These are phyloP conservation scores for Ettlia oleoabundans DNA, from an alignment of 139 green algal species.

Conservation along the genomic window DNA sequence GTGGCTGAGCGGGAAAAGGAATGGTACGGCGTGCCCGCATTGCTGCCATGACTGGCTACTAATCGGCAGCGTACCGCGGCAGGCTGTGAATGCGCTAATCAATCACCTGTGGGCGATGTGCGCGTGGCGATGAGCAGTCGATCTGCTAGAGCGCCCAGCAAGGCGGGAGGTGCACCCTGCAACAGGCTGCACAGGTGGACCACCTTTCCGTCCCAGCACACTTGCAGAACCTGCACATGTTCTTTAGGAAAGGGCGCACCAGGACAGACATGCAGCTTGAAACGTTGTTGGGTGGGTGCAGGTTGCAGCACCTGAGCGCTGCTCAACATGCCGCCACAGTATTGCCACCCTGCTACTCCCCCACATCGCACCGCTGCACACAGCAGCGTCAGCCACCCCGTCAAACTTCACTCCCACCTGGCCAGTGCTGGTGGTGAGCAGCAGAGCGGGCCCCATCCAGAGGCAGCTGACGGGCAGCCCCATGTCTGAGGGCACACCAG, in stretches of 20 bases:
- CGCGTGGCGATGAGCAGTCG: slow-evolving; percentile 48
- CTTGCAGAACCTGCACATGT: slow-evolving; percentile 55
- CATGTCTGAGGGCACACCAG: background rate
- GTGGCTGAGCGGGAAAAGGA: too few species aligned
- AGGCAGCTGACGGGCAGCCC: slow-evolving; percentile 46
- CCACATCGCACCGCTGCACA: too few species aligned
- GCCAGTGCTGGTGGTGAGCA: slow-evolving; percentile 43
- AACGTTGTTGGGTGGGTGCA: background rate
- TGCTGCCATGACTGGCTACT: too few species aligned
- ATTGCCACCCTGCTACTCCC: too few species aligned
- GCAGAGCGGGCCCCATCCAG: slow-evolving; percentile 61
- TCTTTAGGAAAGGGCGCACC: too few species aligned
- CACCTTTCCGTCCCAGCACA: slow-evolving; percentile 52
- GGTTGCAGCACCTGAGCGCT: background rate
- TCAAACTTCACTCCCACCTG: slow-evolving; percentile 35
- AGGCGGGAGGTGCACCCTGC: slow-evolving; percentile 23
- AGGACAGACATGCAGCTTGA: too few species aligned
- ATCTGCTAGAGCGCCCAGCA: slow-evolving; percentile 59
- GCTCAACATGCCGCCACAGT: background rate
- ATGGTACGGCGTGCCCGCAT: too few species aligned
- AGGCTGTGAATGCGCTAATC: background rate
- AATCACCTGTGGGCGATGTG: background rate
- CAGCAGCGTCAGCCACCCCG: background rate
- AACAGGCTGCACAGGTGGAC: slow-evolving; percentile 49
- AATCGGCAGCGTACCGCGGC: too few species aligned